Percentiles rank a stretch among this genome's conserved stretches.
Evolutionary conservation across 1,284 basidiomycete genomes (phyloP).

Genomic region (Exobasidium cylindrosporum): DNA sequence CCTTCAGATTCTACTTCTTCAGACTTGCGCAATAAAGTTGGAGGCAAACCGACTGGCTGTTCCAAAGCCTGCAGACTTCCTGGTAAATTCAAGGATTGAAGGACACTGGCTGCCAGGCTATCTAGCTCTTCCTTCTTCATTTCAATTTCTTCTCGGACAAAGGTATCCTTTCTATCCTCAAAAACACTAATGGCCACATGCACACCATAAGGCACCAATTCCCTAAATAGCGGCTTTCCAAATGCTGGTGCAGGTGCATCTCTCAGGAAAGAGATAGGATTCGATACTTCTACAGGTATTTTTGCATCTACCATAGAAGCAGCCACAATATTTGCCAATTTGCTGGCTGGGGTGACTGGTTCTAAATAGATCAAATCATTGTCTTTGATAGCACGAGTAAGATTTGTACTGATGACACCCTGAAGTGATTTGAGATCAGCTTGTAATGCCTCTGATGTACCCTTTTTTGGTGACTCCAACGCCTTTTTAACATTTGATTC

Average conservation of each 20-base stretch:
- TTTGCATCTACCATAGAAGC: constrained; percentile 69
- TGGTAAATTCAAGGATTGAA: constrained; percentile 76
- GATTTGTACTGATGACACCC: constrained; percentile 62
- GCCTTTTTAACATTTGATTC: constrained; percentile 67
- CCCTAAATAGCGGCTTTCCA: constrained; percentile 67
- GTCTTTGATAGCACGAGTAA: constrained; percentile 71
- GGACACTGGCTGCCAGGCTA: constrained; percentile 59
- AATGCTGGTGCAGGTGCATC: constrained; percentile 20
- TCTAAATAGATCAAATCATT: constrained; percentile 96
- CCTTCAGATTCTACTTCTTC: constrained; percentile 78
- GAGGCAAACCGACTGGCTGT: constrained; percentile 79
- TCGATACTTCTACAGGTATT: constrained; percentile 63
- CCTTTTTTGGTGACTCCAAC: constrained; percentile 67
- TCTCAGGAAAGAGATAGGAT: constrained; percentile 44
- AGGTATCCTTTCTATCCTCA: constrained; percentile 73
- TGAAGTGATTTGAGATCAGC: constrained; percentile 64
- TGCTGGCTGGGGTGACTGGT: constrained; percentile 71
- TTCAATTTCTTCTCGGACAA: constrained; percentile 68
- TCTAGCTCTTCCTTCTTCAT: constrained; percentile 47
- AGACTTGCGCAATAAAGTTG: constrained; percentile 78
- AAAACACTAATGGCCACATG: constrained; percentile 86
- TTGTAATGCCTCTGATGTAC: constrained; percentile 58
- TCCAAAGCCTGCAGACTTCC: constrained; percentile 83
- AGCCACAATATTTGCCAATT: constrained; percentile 68
- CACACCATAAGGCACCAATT: constrained; percentile 82